Evolutionary conservation across 768 basidiomycete genomes (phyloP).

Genomic region (Amanita molliuscula): DNA sequence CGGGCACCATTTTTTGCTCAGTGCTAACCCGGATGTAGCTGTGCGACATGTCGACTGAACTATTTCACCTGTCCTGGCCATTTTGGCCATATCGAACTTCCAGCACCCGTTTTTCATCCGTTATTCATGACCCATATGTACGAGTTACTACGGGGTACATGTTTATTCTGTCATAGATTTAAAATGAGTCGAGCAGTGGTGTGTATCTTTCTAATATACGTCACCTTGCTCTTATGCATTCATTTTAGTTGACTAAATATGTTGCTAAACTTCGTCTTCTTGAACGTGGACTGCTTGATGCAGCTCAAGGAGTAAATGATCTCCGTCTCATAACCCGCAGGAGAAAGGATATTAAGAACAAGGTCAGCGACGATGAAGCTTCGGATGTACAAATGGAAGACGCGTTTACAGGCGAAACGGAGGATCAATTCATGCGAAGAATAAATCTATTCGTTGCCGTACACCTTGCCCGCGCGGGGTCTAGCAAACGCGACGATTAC

Average conservation of each 20-base stretch:
- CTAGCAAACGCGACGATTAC: slow-evolving; percentile 70
- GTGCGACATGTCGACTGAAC: slow-evolving; percentile 84
- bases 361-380: slow-evolving; percentile 30
- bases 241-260: slow-evolving; percentile 64
- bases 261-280: slow-evolving; percentile 79
- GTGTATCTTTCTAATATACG: slow-evolving; percentile 9
- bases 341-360: slow-evolving; percentile 21
- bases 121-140: slow-evolving; percentile 91
- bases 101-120: slow-evolving; percentile 92
- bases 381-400: slow-evolving; percentile 25
- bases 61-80: slow-evolving; percentile 97
- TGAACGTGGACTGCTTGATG: slow-evolving; percentile 81
- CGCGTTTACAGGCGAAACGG: slow-evolving; percentile 43
- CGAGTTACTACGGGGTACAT: slow-evolving; percentile 76
- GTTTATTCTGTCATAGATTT: slow-evolving; percentile 92
- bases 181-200: slow-evolving; percentile 71
- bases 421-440: slow-evolving; percentile 50
- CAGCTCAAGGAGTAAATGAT: slow-evolving; percentile 68
- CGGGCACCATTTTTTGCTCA: slow-evolving; percentile 5
- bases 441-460: slow-evolving; percentile 58
- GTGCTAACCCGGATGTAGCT: slow-evolving; percentile 38
- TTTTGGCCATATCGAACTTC: slow-evolving; percentile 95
- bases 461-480: slow-evolving; percentile 34
- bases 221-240: slow-evolving; percentile 4
- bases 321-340: slow-evolving; percentile 33